Conservation (phyloP, 2,329 filamentous ascomycete genomes). For the Cercospora zeina region DNA sequence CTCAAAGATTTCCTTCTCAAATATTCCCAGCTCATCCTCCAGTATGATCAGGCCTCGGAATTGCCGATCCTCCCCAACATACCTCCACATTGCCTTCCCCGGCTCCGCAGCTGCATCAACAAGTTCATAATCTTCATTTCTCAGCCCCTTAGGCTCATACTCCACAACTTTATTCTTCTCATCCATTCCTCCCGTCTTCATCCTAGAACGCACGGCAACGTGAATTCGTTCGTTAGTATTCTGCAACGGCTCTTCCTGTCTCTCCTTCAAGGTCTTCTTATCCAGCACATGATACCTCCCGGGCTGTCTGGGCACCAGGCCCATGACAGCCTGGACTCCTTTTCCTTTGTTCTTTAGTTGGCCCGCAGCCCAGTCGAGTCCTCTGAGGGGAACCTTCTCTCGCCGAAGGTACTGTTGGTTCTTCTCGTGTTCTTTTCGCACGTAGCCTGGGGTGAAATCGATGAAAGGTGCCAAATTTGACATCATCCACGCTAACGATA, state of each 20-base stretch:
- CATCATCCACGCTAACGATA: conserved; percentile 48
- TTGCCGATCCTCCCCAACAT: conserved; percentile 19
- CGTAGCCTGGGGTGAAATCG: conserved; percentile 38
- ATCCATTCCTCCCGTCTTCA: conserved; percentile 19
- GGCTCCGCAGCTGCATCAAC: conserved; percentile 18
- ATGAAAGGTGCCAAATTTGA: conserved; percentile 35
- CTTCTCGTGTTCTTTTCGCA: conserved; percentile 26
- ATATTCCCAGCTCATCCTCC: conserved; percentile 20
- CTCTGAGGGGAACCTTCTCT: conserved; percentile 17
- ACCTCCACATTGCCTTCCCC: conserved; percentile 23
- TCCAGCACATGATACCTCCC: conserved; percentile 23
- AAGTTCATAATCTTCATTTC: conserved; percentile 19
- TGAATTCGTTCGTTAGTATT: conserved; percentile 25
- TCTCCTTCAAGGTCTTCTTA: conserved; percentile 20
- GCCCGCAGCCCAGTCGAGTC: conserved; percentile 20
- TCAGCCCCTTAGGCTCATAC: conserved; percentile 23
- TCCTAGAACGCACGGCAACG: conserved; percentile 18
- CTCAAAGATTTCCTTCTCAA: conserved; percentile 23
- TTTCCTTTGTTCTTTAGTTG: conserved; percentile 19
- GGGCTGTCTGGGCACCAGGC: conserved; percentile 15
- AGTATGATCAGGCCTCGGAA: conserved; percentile 17
- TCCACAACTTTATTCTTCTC: conserved; percentile 12
- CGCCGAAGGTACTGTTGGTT: conserved; percentile 15
- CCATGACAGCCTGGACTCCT: conserved; percentile 18
- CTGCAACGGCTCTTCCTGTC: conserved; percentile 15